A percentile compares a stretch with the other conserved stretches of the same genome.
phyloP scores from a whole-genome alignment of 2,329 filamentous ascomycete species.

The Orbilia javanica region DNA sequence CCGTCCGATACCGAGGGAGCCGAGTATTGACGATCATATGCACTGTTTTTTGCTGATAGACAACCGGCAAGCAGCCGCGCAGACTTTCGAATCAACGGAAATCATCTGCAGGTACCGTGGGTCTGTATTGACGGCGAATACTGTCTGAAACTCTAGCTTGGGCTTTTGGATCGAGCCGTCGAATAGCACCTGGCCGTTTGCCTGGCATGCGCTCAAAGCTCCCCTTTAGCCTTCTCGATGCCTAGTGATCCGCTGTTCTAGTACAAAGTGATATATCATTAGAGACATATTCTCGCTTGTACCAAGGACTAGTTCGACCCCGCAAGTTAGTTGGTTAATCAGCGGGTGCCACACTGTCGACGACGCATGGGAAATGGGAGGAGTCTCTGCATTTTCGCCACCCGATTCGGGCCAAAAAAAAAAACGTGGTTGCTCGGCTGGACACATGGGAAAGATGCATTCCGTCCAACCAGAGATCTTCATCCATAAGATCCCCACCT shows the following conservation, averaged over 20 bases:
- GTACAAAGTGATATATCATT: constrained; percentile 18
- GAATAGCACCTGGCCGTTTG: constrained; percentile 38
- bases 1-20: constrained; percentile 41
- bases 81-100: constrained; percentile 52
- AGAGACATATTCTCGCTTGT: constrained; percentile 23
- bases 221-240: constrained; percentile 30
- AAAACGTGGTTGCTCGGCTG: constrained; percentile 55
- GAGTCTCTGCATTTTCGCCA: constrained; percentile 26
- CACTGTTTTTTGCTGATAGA: constrained; percentile 21
- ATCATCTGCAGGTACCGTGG: constrained; percentile 54
- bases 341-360: constrained; percentile 20
- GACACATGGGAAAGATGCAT: constrained; percentile 36
- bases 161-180: constrained; percentile 18
- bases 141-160: constrained; percentile 44
- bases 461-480: constrained; percentile 42
- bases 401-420: constrained; percentile 42
- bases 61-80: constrained; percentile 29
- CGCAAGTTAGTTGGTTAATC: constrained; percentile 27
- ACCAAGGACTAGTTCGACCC: constrained; percentile 12
- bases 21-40: constrained; percentile 42
- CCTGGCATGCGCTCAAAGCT: constrained; percentile 1
- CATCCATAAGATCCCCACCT: constrained; percentile 33
- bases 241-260: constrained; percentile 44
- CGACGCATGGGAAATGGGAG: constrained; percentile 35
- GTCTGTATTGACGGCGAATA: constrained; percentile 52